Percentiles rank a stretch among this genome's conserved stretches.
These are phyloP conservation scores for Lepidium campestre DNA, from an alignment of 441 rosid genomes.

Conservation along the genomic window DNA sequence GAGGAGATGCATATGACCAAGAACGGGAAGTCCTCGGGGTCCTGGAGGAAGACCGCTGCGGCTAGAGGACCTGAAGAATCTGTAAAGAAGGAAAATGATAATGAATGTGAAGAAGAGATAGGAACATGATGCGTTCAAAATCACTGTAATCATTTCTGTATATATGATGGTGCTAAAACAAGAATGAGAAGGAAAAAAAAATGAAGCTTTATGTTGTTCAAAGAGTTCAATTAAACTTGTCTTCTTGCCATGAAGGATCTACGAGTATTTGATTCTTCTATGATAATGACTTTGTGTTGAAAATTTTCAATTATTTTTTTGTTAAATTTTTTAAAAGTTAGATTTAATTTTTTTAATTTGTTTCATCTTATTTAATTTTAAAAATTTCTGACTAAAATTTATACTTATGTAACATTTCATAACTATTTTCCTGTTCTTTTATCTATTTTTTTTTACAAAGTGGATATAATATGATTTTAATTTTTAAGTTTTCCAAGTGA, in stretches of 20 bases:
- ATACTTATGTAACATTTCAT: too few relatives aligned
- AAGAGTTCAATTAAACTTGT: background rate
- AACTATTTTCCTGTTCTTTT: too few relatives aligned
- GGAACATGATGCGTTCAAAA: background rate
- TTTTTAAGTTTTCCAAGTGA: too few relatives aligned
- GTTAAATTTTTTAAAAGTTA: too few relatives aligned
- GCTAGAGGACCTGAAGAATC: background rate
- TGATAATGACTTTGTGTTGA: background rate
- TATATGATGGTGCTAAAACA: background rate
- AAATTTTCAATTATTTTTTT: background rate
- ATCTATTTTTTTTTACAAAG: too few relatives aligned
- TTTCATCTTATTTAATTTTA: too few relatives aligned
- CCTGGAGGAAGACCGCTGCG: slow-evolving; percentile 35
- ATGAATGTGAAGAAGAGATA: slow-evolving; percentile 12
- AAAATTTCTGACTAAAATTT: too few relatives aligned
- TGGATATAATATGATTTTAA: too few relatives aligned
- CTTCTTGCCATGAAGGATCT: slow-evolving; percentile 23
- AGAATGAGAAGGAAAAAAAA: background rate
- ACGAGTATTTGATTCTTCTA: background rate
- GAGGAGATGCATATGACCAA: slow-evolving; percentile 61
- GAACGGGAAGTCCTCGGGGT: slow-evolving; percentile 47
- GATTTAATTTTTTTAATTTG: too few relatives aligned
- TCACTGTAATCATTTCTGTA: background rate
- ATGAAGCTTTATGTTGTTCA: background rate
- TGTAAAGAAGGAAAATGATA: background rate